Conservation (phyloP, 768 basidiomycete species). For the Heimioporus sp. region DNA sequence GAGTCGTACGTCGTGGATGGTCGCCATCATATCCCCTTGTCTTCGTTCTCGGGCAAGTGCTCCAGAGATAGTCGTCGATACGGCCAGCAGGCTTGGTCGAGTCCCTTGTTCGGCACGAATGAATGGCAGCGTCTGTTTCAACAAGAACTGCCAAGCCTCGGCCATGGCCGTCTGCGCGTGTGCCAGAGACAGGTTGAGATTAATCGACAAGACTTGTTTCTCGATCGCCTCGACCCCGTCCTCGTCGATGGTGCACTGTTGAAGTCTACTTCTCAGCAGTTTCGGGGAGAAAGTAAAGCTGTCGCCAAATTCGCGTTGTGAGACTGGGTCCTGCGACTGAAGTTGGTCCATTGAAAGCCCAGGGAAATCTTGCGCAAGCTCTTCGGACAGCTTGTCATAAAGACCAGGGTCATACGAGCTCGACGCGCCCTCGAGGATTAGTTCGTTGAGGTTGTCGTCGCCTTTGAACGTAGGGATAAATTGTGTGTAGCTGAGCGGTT, state of each 20-base stretch:
- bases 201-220: conserved; percentile 66
- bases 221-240: conserved; percentile 50
- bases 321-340: conserved; percentile 55
- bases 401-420: conserved; percentile 72
- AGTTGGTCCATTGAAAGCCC: conserved; percentile 65
- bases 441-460: conserved; percentile 63
- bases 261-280: conserved; percentile 59
- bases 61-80: conserved; percentile 63
- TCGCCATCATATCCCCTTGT: conserved; percentile 80
- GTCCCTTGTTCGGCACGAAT: conserved; percentile 59
- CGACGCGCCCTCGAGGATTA: conserved; percentile 65
- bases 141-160: conserved; percentile 74
- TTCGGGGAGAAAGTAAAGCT: conserved; percentile 69
- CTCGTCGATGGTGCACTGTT: conserved; percentile 33
- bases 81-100: conserved; percentile 51
- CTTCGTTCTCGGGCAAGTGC: conserved; percentile 67
- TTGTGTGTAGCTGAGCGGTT: conserved; percentile 58
- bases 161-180: conserved; percentile 75
- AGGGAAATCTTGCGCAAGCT: conserved; percentile 51
- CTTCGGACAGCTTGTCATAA: conserved; percentile 56
- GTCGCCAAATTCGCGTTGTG: conserved; percentile 78
- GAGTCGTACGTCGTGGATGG: conserved; percentile 74
- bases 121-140: conserved; percentile 62
- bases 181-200: conserved; percentile 83
- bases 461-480: conserved; percentile 57